phyloP scores from a whole-genome alignment of 129 eudicot species.

The Centaurea solstitialis region DNA sequence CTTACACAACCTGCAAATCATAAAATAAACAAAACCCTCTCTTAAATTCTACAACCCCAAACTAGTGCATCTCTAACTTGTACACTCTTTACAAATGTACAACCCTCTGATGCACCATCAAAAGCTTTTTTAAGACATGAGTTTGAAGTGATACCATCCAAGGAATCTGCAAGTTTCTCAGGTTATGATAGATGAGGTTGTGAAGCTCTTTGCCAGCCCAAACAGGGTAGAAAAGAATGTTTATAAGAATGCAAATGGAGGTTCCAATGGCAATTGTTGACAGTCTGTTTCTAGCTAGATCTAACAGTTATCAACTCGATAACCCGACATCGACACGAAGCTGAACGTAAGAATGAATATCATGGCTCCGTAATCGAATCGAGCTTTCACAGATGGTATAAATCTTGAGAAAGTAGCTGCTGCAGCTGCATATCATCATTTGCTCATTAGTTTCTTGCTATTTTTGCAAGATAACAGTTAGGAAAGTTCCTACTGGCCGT shows the following conservation, averaged over 20 bases:
- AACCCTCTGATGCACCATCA: not conserved
- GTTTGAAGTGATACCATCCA: slow-evolving; percentile 53
- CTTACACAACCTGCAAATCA: slow-evolving; percentile 51
- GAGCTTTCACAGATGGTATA: slow-evolving; percentile 70
- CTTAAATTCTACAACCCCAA: not conserved
- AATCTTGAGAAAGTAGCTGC: slow-evolving; percentile 83
- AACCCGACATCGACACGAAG: slow-evolving; percentile 81
- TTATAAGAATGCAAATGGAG: slow-evolving; percentile 59
- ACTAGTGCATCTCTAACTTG: not conserved
- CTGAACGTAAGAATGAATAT: slow-evolving; percentile 88
- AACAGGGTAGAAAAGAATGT: slow-evolving; percentile 72
- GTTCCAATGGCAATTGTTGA: slow-evolving; percentile 79
- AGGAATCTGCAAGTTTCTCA: slow-evolving; percentile 72
- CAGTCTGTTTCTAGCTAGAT: slow-evolving; percentile 64
- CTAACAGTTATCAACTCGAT: slow-evolving; percentile 71
- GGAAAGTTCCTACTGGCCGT: too few relatives aligned
- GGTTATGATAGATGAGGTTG: slow-evolving; percentile 51
- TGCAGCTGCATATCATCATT: slow-evolving; percentile 53
- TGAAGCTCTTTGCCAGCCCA: slow-evolving; percentile 97
- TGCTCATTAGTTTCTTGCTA: slow-evolving; percentile 21
- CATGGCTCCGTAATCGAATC: slow-evolving; percentile 87
- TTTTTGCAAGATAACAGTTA: not conserved
- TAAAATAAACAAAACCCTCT: slow-evolving; percentile 11
- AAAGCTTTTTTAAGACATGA: not conserved
- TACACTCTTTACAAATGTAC: not conserved